phyloP scores from a whole-genome alignment of 176 grass and related monocot genomes.

The Triticum dicoccoides region DNA sequence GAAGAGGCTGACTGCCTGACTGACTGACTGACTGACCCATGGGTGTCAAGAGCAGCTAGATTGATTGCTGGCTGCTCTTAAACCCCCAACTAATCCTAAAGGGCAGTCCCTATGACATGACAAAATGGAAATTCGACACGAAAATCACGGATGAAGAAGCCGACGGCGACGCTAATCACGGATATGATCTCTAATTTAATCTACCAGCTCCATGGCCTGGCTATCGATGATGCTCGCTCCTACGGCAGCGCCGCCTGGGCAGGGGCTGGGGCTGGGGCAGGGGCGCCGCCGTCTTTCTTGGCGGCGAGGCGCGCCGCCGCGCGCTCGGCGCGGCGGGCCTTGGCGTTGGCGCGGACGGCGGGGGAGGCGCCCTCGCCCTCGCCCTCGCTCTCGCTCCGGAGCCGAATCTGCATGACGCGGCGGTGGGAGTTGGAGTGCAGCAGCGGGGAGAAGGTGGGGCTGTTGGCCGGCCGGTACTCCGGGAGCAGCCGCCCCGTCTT shows the following conservation, averaged over 20 bases:
- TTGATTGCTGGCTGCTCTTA: background rate
- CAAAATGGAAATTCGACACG: slow-evolving; percentile 38
- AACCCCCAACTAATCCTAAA: slow-evolving; percentile 33
- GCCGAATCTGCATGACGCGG: slow-evolving; percentile 74
- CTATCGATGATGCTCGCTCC: background rate
- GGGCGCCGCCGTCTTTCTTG: background rate
- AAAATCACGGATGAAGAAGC: slow-evolving; percentile 8
- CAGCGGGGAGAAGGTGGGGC: slow-evolving; percentile 67
- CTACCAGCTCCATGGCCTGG: background rate
- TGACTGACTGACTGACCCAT: background rate
- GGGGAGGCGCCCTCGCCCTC: background rate
- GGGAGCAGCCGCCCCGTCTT: slow-evolving; percentile 68
- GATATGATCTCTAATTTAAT: slow-evolving; percentile 15
- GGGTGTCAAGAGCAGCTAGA: background rate
- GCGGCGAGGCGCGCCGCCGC: slow-evolving; percentile 21
- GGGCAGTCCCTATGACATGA: background rate
- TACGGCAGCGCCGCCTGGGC: background rate
- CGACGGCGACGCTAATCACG: slow-evolving; percentile 22
- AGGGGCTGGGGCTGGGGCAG: background rate
- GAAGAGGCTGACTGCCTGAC: background rate
- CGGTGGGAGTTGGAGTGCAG: slow-evolving; percentile 92
- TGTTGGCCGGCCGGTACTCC: slow-evolving; percentile 83
- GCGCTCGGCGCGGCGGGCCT: slow-evolving; percentile 30
- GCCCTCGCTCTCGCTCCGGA: background rate
- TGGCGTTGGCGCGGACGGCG: background rate